Base-by-base conservation (phyloP, 306 rosid species). In the Acacia melanoxylon region DNA sequence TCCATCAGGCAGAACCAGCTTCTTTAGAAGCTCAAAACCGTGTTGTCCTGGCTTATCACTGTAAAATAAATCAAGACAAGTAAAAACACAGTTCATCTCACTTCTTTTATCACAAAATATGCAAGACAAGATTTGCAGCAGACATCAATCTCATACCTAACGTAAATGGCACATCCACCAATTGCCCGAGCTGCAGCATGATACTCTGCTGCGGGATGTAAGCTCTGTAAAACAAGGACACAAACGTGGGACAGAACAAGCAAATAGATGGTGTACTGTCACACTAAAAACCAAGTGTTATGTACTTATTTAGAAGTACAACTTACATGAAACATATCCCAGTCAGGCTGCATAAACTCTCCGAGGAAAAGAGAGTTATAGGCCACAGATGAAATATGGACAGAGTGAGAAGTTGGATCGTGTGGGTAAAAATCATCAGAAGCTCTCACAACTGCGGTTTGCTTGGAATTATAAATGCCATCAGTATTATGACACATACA, bases 401-500 rank as follows among this genome's bases (percentile, higher is more conserved):
- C 88, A 16, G 99, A 93, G 82, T 96, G 98, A 8, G 98, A 96
- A 82, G 98, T 97, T 4, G 98, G 99, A 79, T 96, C 98, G 2
- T 49, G 92, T 3, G 99, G 98, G 86, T 90, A 96, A 71, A 90
- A 96, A 87, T 96, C 99, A 84, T 96, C 98, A 6, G 99, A 96
- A 9, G 98, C 97, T 86, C 99, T 88, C 61, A 93, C 90, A 12
- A 96, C 88, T 76, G 94, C 94, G 82, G 99, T 96, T 81, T 93
- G 98, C 86, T 92, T 92, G 35, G 99, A 75, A 80, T 94, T 91
- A 61, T 96, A 96, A 41, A 96, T 82, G 42, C 97, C 91, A 65
- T 96, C 98, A 3, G 97, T 96, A 88, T 96, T 93, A 82, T 96
- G 99, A 87, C 99, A 93, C 99, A 93, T 96, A 79, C 98, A 96